These are phyloP conservation scores for Rhizomucor miehei DNA, from an alignment of 371 early-diverging fungal genomes.

Conservation along the genomic window DNA sequence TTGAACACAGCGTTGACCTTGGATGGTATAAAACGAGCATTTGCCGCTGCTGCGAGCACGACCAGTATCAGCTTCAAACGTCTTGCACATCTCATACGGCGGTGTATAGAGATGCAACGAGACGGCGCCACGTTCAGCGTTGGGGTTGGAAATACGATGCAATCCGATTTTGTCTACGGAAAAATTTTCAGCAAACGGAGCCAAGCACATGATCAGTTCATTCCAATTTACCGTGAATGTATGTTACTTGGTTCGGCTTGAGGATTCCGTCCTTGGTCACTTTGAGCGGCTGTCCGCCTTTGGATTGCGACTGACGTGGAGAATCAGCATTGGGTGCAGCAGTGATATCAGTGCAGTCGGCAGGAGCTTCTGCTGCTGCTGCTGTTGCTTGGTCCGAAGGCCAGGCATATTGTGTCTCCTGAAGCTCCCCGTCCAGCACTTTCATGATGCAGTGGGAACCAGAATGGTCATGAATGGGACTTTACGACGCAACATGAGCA, in stretches of 20 bases:
- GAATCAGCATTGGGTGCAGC: conserved; percentile 2
- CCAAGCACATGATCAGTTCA: neutral
- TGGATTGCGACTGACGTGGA: neutral
- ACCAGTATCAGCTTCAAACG: conserved; percentile 79
- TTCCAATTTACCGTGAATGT: conserved; percentile 72
- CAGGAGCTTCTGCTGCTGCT: no score
- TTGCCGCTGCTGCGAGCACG: conserved; percentile 64
- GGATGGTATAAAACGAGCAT: conserved; percentile 66
- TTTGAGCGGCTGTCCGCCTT: conserved; percentile 19
- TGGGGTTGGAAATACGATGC: conserved; percentile 83
- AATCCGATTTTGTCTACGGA: conserved; percentile 77
- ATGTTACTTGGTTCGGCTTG: conserved; percentile 71
- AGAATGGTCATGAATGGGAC: conserved; percentile 94
- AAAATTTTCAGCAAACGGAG: neutral
- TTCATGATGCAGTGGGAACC: conserved; percentile 95
- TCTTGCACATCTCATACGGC: conserved; percentile 81
- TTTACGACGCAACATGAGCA: conserved; percentile 20
- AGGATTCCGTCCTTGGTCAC: conserved; percentile 40
- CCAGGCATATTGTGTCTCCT: conserved; percentile 81
- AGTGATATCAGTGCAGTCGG: neutral
- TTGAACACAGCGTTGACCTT: conserved; percentile 32
- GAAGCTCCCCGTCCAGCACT: conserved; percentile 79
- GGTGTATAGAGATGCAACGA: conserved; percentile 94
- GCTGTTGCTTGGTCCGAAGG: conserved; percentile 36
- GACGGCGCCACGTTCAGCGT: conserved; percentile 59